These are phyloP conservation scores for Exutisphaerella laricina DNA, from an alignment of 2,329 filamentous ascomycete species.

Conservation along the genomic window DNA sequence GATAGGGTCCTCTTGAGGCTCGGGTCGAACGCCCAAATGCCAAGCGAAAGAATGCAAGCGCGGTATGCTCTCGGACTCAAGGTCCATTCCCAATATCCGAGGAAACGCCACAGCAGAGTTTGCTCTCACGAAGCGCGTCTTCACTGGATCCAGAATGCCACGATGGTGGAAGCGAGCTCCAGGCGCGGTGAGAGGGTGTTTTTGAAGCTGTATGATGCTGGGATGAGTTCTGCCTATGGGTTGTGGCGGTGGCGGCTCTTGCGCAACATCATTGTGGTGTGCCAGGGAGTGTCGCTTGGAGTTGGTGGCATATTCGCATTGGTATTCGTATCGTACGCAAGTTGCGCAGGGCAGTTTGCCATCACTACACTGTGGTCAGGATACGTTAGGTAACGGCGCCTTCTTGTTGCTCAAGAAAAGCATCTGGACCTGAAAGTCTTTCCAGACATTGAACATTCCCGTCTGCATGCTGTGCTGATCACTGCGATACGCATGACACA, in stretches of 20 bases:
- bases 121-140: conserved; percentile 33
- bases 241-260: conserved; percentile 21
- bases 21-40: conserved; percentile 41
- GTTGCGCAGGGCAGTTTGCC: conserved; percentile 31
- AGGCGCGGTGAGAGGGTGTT: conserved; percentile 32
- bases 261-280: conserved; percentile 24
- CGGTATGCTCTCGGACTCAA: conserved; percentile 51
- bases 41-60: conserved; percentile 51
- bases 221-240: conserved; percentile 23
- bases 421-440: too few relatives aligned
- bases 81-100: conserved; percentile 47
- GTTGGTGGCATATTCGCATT: conserved; percentile 31
- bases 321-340: conserved; percentile 34
- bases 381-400: too few relatives aligned
- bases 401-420: too few relatives aligned
- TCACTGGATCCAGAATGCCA: conserved; percentile 33
- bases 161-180: conserved; percentile 34
- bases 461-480: too few relatives aligned
- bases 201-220: conserved; percentile 30
- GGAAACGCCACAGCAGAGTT: conserved; percentile 50
- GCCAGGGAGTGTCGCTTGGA: conserved; percentile 26
- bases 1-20: conserved; percentile 24
- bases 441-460: too few relatives aligned
- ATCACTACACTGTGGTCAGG: conserved; percentile 20
- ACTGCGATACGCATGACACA: too few relatives aligned